phyloP scores from a whole-genome alignment of 2,329 filamentous ascomycete species.

The Lasiodiplodia citricola region DNA sequence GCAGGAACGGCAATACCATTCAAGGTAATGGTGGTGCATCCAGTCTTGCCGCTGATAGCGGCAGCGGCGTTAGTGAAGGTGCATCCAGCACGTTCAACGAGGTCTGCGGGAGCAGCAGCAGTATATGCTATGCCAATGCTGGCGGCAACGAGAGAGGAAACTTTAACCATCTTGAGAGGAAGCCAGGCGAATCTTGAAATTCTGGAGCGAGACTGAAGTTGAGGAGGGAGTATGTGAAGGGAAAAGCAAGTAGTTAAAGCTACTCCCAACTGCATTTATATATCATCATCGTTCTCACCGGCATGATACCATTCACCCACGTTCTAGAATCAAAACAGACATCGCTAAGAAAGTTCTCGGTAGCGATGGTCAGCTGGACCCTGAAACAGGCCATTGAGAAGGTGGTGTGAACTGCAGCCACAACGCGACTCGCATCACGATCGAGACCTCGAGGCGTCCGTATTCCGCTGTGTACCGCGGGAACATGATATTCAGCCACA shows the following conservation, averaged over 20 bases:
- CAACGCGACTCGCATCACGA: no score
- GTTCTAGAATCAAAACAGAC: no score
- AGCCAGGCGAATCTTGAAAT: not conserved
- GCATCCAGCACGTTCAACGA: slow-evolving; percentile 42
- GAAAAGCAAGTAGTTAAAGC: not conserved
- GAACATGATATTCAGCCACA: no score
- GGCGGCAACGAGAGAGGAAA: slow-evolving; percentile 14
- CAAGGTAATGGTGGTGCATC: slow-evolving; percentile 61
- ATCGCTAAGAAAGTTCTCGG: no score
- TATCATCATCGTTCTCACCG: not conserved
- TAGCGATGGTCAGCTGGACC: no score
- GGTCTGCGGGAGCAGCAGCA: slow-evolving; percentile 25
- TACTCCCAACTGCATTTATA: not conserved
- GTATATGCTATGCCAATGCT: not conserved
- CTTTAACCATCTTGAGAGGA: slow-evolving; percentile 15
- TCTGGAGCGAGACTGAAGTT: not conserved
- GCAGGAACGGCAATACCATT: slow-evolving; percentile 62
- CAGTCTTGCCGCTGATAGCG: slow-evolving; percentile 55
- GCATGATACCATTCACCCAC: not conserved
- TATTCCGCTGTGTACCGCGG: no score
- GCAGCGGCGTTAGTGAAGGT: slow-evolving; percentile 60
- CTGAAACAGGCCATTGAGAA: no score
- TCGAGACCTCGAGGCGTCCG: no score
- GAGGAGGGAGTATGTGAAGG: not conserved
- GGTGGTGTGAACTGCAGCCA: no score